Evolutionary conservation across 2,329 filamentous ascomycete genomes (phyloP), one percentile per base, ranked within the genome.

Genomic region (Ophiostoma perfectum): DNA sequence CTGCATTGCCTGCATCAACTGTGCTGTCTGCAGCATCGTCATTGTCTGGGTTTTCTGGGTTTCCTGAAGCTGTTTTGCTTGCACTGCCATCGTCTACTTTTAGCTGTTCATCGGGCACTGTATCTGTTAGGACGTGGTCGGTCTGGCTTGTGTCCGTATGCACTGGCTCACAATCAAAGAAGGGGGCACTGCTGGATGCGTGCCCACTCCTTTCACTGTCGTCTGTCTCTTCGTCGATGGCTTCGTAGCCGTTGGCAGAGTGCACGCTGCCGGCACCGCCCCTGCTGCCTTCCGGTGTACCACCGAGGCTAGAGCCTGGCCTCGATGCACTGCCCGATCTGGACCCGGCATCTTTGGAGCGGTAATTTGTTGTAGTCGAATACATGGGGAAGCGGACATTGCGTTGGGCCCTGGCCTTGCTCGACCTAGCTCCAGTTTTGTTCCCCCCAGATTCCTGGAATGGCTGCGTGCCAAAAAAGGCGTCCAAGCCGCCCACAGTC

Each of bases 381-480:
- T 64, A 45, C 63, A 64, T 64, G 63, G 63, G 63, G 63, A 64
- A 64, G 1, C 63, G 63, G n/a, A 64, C 63, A 47, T 64, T 64
- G 42, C 39, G 8, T n/a, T 41, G 60, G 6, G 39, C 60, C 39
- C 18, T 42, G 14, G 8, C 16, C 60, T 18, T 41, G 16, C 14
- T 38, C 14, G 38, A n/a, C 38, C 55, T 60, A 38, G 38, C 6
- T 1, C 38, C 39, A 44, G 9, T 18, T 5, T 14, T 64, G 16
- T n/a, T 44, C n/a, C 47, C 42, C 5, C 9, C 42, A 7, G 41
- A 18, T 4, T 36, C 63, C 39, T 64, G 39, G 1, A 12, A 27
- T n/a, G 62, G 4, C 41, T 9, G 7, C 18, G 16, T n/a, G 42
- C 18, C 8, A 38, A 18, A 38, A 38, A 18, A 64, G 9, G 63